phyloP scores from a whole-genome alignment of 805 yeast genomes.

The Sugiyamaella mastotermitis region DNA sequence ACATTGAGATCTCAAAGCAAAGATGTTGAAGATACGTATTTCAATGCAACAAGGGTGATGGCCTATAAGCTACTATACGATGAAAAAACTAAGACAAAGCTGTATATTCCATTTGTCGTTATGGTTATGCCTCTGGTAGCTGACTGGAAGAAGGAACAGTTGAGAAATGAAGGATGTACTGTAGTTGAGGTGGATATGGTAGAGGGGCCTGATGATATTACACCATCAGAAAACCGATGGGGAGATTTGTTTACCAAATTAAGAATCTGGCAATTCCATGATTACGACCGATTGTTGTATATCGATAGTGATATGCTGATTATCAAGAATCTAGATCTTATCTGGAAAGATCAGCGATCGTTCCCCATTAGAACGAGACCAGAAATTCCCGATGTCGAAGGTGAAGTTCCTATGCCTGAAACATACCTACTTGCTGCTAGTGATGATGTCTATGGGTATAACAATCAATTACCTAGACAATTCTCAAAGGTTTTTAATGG shows the following conservation, averaged over 20 bases:
- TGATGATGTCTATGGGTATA: slow-evolving; percentile 8
- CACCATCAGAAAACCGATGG: slow-evolving; percentile 10
- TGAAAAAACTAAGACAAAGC: slow-evolving; percentile 3
- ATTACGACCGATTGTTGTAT: slow-evolving; percentile 12
- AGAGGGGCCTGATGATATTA: slow-evolving; percentile 5
- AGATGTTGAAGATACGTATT: not conserved
- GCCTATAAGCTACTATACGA: slow-evolving; percentile 9
- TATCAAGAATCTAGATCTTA: slow-evolving; percentile 7
- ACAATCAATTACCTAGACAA: slow-evolving; percentile 4
- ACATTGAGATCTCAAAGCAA: too few species aligned
- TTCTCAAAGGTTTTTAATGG: slow-evolving; percentile 8
- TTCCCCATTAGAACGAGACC: not conserved
- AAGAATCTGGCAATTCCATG: slow-evolving; percentile 9
- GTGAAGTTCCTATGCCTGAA: slow-evolving; percentile 9
- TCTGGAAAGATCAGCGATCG: slow-evolving; percentile 9
- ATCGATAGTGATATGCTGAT: slow-evolving; percentile 12
- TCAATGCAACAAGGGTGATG: slow-evolving; percentile 6
- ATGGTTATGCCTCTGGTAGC: slow-evolving; percentile 9
- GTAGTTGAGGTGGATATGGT: slow-evolving; percentile 8
- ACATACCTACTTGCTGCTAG: slow-evolving; percentile 11
- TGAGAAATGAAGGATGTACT: slow-evolving; percentile 10
- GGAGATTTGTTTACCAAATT: slow-evolving; percentile 11
- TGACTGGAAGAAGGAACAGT: slow-evolving; percentile 10
- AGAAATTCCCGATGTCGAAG: slow-evolving; percentile 1
- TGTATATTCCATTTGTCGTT: slow-evolving; percentile 10